Evolutionary conservation across 176 grass and related monocot species (phyloP).

Genomic region (Hyparrhenia diplandra): DNA sequence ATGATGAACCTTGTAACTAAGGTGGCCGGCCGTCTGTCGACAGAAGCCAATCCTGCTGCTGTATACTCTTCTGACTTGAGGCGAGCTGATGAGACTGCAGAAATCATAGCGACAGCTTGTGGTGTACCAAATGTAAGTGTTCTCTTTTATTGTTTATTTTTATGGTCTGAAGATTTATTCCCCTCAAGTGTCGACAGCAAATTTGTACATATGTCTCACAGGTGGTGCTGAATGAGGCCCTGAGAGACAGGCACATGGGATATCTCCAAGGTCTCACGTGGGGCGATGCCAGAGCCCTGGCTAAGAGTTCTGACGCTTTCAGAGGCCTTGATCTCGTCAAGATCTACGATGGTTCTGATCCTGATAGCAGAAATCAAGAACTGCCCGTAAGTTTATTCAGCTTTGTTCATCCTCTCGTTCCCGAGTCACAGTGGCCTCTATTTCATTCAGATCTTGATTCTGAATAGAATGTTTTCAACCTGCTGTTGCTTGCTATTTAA

Average conservation of each 20-base stretch:
- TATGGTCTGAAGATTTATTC: no score
- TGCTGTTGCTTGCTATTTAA: no score
- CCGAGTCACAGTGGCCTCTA: no score
- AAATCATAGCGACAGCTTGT: slow-evolving; percentile 42
- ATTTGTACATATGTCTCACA: background rate
- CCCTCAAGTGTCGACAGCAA: no score
- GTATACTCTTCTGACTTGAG: slow-evolving; percentile 70
- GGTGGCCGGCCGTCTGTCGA: slow-evolving; percentile 50
- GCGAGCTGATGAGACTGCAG: slow-evolving; percentile 62
- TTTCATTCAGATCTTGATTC: no score
- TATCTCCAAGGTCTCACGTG: slow-evolving; percentile 56
- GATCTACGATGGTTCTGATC: slow-evolving; percentile 7
- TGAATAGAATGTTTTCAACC: no score
- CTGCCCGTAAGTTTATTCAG: slow-evolving; percentile 50
- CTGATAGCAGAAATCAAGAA: slow-evolving; percentile 38
- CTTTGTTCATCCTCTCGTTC: no score
- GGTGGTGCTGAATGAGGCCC: slow-evolving; percentile 41
- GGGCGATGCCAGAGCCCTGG: slow-evolving; percentile 30
- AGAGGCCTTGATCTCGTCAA: slow-evolving; percentile 7
- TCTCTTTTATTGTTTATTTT: no score
- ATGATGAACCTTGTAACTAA: slow-evolving; percentile 44
- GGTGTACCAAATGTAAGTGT: slow-evolving; percentile 35
- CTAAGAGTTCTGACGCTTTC: slow-evolving; percentile 39
- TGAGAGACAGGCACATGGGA: slow-evolving; percentile 78
- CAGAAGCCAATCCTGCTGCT: slow-evolving; percentile 43